Percentiles rank a stretch among this genome's conserved stretches.
Evolutionary conservation across 2,329 filamentous ascomycete species (phyloP).

Genomic region (Grosmannia serpens): DNA sequence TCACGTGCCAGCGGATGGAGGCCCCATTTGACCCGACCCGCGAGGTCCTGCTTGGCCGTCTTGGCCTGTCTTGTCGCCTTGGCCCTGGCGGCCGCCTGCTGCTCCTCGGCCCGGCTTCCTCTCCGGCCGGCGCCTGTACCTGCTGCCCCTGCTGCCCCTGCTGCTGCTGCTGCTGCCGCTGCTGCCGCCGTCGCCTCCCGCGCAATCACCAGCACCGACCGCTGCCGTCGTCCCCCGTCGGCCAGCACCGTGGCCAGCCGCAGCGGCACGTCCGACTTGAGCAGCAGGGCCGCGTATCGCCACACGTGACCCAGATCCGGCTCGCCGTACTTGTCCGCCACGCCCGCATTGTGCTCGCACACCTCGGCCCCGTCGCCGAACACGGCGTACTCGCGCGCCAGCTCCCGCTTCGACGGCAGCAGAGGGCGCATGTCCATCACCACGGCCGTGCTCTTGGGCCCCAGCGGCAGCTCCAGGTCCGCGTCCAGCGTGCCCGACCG

Average conservation of each 20-base stretch:
- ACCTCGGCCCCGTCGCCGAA: slow-evolving; percentile 74
- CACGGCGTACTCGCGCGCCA: slow-evolving; percentile 72
- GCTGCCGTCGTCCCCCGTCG: slow-evolving; percentile 27
- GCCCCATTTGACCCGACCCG: slow-evolving; percentile 57
- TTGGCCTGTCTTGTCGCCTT: not conserved
- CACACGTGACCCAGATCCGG: slow-evolving; percentile 70
- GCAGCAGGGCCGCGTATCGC: slow-evolving; percentile 66
- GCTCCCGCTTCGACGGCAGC: slow-evolving; percentile 65
- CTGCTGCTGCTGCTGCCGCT: no score
- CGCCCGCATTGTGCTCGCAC: slow-evolving; percentile 70
- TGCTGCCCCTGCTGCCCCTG: no score
- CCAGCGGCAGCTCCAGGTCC: slow-evolving; percentile 6
- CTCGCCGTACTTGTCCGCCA: slow-evolving; percentile 61
- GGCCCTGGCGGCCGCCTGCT: not conserved
- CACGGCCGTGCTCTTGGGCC: slow-evolving; percentile 57
- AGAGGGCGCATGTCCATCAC: slow-evolving; percentile 59
- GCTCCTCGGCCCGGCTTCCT: not conserved
- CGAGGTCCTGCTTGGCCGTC: slow-evolving; percentile 21
- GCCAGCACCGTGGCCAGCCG: slow-evolving; percentile 40
- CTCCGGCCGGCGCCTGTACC: not conserved
- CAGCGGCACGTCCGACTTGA: slow-evolving; percentile 66
- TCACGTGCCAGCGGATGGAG: slow-evolving; percentile 50
- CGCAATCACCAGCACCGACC: slow-evolving; percentile 59
- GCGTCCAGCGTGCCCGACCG: slow-evolving; percentile 9
- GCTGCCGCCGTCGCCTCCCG: slow-evolving; percentile 42